Conservation (phyloP, 1,139 yeast species). For the Tardiomyces depauwii region DNA sequence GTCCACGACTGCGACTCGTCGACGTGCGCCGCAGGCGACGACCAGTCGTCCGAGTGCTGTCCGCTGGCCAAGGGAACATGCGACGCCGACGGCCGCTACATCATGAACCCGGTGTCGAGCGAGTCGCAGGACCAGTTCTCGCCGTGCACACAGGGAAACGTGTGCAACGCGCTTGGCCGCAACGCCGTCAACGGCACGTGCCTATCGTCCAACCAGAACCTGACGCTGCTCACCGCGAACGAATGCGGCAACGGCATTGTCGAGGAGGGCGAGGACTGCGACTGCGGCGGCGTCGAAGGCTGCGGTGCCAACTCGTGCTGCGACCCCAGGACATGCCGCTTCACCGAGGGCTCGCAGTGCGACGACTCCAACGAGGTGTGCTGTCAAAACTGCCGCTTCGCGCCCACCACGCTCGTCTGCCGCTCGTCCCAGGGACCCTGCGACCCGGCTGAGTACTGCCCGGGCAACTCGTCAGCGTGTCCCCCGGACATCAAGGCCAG, state of each 20-base stretch:
- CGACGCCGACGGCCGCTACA: conserved; percentile 24
- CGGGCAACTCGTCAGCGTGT: conserved; percentile 27
- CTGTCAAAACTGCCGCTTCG: conserved; percentile 24
- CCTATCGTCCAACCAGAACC: conserved; percentile 24
- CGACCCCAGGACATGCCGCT: conserved; percentile 28
- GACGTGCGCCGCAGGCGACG: conserved; percentile 23
- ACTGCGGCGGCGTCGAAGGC: conserved; percentile 30
- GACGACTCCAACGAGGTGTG: conserved; percentile 28
- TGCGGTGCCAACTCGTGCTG: conserved; percentile 26
- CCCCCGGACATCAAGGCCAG: conserved; percentile 20
- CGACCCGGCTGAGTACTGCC: conserved; percentile 27
- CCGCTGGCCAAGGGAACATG: conserved; percentile 23
- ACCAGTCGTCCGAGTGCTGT: conserved; percentile 25
- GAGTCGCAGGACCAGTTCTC: conserved; percentile 23
- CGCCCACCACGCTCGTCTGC: conserved; percentile 21
- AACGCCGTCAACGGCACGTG: conserved; percentile 25
- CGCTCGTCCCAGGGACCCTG: conserved; percentile 27
- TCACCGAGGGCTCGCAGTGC: conserved; percentile 25
- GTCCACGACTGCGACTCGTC: conserved; percentile 29
- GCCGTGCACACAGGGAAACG: conserved; percentile 27
- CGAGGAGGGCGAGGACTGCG: conserved; percentile 32
- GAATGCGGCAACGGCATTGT: conserved; percentile 32
- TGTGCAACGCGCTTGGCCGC: conserved; percentile 24
- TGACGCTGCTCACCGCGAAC: conserved; percentile 22
- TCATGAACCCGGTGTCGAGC: conserved; percentile 30